Evolutionary conservation across 1,284 basidiomycete genomes (phyloP).

Genomic region (Naganishia albida): DNA sequence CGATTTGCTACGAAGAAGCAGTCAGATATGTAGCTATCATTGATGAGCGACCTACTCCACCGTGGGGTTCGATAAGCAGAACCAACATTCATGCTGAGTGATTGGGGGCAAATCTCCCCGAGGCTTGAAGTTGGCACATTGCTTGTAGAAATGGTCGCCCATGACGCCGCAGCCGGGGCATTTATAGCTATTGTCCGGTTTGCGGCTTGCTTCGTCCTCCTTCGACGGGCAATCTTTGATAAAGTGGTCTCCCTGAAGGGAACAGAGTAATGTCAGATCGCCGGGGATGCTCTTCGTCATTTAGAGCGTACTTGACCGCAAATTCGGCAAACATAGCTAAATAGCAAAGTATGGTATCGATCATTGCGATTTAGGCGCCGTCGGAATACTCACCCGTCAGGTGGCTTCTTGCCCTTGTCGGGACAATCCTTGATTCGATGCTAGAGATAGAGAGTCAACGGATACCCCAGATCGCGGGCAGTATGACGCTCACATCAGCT

Average conservation of each 20-base stretch:
- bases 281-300: conserved; percentile 11
- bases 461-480: not conserved
- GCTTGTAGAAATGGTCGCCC: conserved; percentile 72
- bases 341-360: not conserved
- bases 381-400: conserved; percentile 22
- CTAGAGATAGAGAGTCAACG: conserved; percentile 35
- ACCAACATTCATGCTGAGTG: conserved; percentile 61
- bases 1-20: conserved; percentile 68
- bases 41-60: conserved; percentile 63
- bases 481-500: conserved; percentile 47
- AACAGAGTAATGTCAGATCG: not conserved
- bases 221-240: conserved; percentile 81
- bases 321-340: conserved; percentile 50
- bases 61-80: conserved; percentile 89
- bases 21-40: not conserved
- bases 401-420: conserved; percentile 37
- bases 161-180: conserved; percentile 85
- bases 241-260: conserved; percentile 69
- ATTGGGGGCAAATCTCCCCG: conserved; percentile 16
- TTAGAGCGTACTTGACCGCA: conserved; percentile 38
- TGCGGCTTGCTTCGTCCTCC: conserved; percentile 52
- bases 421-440: conserved; percentile 54
- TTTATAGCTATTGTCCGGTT: conserved; percentile 64
- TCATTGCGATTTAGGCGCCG: conserved; percentile 39
- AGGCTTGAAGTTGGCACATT: conserved; percentile 59